A percentile compares a stretch with the other conserved stretches of the same genome.
These are phyloP conservation scores for Aspergillus nidulans DNA, from an alignment of 495 filamentous ascomycete genomes.

Conservation along the genomic window DNA sequence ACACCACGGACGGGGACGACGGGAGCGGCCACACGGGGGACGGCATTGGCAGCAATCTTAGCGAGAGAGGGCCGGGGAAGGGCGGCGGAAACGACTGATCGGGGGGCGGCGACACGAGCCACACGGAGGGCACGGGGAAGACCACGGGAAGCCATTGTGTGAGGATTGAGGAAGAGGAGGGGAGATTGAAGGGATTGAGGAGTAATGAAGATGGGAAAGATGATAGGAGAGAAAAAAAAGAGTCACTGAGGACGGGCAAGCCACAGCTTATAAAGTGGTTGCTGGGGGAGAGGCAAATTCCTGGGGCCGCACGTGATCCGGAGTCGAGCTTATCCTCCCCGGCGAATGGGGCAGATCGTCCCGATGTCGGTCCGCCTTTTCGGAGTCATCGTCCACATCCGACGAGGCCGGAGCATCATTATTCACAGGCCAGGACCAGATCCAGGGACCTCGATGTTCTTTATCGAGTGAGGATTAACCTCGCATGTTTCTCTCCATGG, in stretches of 20 bases:
- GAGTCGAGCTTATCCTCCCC: conserved; percentile 36
- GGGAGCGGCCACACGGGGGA: conserved; percentile 47
- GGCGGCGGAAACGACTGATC: conserved; percentile 42
- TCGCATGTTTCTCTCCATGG: background rate
- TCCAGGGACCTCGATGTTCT: background rate
- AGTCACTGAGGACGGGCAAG: conserved; percentile 5
- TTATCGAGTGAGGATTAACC: too few species aligned
- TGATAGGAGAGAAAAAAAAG: conserved; percentile 21
- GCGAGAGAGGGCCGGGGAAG: conserved; percentile 42
- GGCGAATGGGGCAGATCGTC: conserved; percentile 26
- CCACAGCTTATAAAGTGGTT: conserved; percentile 19
- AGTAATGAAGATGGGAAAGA: conserved; percentile 19
- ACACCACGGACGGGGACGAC: conserved; percentile 48
- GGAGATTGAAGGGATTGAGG: conserved; percentile 19
- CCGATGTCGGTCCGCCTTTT: background rate
- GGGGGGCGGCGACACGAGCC: conserved; percentile 63
- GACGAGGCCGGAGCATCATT: background rate
- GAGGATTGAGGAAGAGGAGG: conserved; percentile 21
- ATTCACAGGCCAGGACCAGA: background rate
- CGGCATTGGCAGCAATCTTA: conserved; percentile 30
- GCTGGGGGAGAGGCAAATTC: conserved; percentile 11
- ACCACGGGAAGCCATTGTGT: conserved; percentile 80
- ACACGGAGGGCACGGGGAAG: conserved; percentile 80
- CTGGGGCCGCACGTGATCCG: conserved; percentile 27
- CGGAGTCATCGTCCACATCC: background rate